These are phyloP conservation scores for Salvia splendens DNA, from an alignment of 257 asterid species.

Conservation along the genomic window DNA sequence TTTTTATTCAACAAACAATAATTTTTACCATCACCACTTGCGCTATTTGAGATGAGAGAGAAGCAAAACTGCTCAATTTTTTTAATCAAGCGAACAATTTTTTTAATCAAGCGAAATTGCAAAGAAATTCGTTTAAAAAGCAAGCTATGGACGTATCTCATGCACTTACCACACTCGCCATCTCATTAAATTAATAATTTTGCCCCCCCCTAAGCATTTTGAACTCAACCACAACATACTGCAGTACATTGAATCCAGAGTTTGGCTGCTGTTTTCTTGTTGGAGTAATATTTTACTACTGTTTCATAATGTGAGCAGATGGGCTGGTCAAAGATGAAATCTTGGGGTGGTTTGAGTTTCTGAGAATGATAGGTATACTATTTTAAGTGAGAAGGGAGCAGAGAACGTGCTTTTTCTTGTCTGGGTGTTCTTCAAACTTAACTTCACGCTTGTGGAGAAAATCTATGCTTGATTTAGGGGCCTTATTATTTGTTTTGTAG, in stretches of 20 bases:
- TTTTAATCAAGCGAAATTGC: too few relatives aligned
- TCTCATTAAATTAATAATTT: slow-evolving; percentile 25
- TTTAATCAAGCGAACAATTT: too few relatives aligned
- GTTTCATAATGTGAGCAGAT: slow-evolving; percentile 14
- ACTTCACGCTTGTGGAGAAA: slow-evolving; percentile 50
- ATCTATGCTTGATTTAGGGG: slow-evolving; percentile 43
- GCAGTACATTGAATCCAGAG: slow-evolving; percentile 40
- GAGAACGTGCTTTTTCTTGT: slow-evolving; percentile 64
- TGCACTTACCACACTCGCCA: slow-evolving; percentile 28
- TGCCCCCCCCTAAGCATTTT: not conserved
- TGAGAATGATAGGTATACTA: slow-evolving; percentile 1
- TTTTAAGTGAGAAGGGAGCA: slow-evolving; percentile 39
- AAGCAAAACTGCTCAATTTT: too few relatives aligned
- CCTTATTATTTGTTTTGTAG: slow-evolving; percentile 18
- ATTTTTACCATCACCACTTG: too few relatives aligned
- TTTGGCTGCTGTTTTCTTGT: slow-evolving; percentile 34
- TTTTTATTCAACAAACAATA: too few relatives aligned
- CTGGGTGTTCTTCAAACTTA: slow-evolving; percentile 43
- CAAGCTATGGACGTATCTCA: slow-evolving; percentile 29
- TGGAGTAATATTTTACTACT: not conserved
- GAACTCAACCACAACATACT: slow-evolving; percentile 25
- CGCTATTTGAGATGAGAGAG: too few relatives aligned
- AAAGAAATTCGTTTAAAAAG: slow-evolving; percentile 68
- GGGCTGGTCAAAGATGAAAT: slow-evolving; percentile 49
- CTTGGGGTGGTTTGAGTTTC: slow-evolving; percentile 41